Conservation (phyloP, 495 filamentous ascomycete genomes). For the Penicillium ucsense region DNA sequence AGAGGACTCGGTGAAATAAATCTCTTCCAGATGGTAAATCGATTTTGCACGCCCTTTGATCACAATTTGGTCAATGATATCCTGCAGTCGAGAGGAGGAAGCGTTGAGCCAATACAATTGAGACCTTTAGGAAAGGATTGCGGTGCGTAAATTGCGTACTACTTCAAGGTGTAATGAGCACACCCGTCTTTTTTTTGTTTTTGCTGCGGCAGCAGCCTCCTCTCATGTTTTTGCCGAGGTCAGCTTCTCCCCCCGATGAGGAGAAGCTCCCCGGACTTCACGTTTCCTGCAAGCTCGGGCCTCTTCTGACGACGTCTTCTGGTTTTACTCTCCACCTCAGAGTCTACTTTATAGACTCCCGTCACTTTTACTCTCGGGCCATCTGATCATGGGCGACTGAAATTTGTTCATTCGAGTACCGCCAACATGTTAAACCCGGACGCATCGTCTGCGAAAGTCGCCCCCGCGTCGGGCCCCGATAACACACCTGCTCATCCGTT, state of each 20-base stretch:
- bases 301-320: neutral
- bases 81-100: no score
- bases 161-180: no score
- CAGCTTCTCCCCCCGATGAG: constrained; percentile 1
- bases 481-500: constrained; percentile 12
- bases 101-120: no score
- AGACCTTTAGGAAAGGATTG: no score
- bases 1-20: no score
- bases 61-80: no score
- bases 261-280: constrained; percentile 4
- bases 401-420: neutral
- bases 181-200: no score
- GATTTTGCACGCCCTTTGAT: no score
- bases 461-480: constrained; percentile 3
- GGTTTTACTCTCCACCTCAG: neutral
- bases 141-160: no score
- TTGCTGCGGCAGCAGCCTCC: neutral
- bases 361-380: neutral
- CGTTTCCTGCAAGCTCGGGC: neutral
- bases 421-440: constrained; percentile 10
- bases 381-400: constrained; percentile 2
- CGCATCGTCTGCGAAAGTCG: neutral
- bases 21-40: no score
- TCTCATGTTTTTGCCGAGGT: constrained; percentile 2
- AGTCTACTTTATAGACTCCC: neutral